Conservation (phyloP, 73 alveolate species). For the Blepharisma stoltei region DNA sequence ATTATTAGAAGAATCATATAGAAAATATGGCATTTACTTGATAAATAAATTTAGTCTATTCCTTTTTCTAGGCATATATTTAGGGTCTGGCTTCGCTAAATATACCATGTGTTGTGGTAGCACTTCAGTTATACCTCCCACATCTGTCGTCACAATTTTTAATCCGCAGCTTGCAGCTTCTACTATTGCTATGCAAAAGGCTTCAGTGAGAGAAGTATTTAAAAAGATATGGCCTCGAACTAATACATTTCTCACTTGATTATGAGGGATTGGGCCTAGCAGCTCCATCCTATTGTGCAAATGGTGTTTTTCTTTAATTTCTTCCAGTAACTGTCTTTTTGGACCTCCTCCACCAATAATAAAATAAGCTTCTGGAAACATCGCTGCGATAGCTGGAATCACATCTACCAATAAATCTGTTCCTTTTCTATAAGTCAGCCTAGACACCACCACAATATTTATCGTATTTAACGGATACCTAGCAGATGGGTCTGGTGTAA, state of each 20-base stretch:
- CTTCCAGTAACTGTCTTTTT: constrained; percentile 88
- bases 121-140: constrained; percentile 99
- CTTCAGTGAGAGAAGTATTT: constrained; percentile 98
- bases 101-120: constrained; percentile 94
- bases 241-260: constrained; percentile 88
- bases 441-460: constrained; percentile 91
- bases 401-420: constrained; percentile 96
- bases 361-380: constrained; percentile 80
- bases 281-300: constrained; percentile 50
- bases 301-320: constrained; percentile 82
- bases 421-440: constrained; percentile 98
- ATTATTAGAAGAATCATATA: background rate
- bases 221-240: constrained; percentile 96
- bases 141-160: constrained; percentile 94
- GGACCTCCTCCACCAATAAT: constrained; percentile 99
- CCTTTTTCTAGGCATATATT: too few species aligned
- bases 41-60: background rate
- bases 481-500: constrained; percentile 91
- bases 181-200: constrained; percentile 99
- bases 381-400: constrained; percentile 93
- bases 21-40: constrained; percentile 32
- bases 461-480: constrained; percentile 81
- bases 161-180: constrained; percentile 99
- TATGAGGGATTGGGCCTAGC: constrained; percentile 95
- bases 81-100: constrained; percentile 70